These are phyloP conservation scores for Cladosporium halotolerans DNA, from an alignment of 2,329 filamentous ascomycete species.

Conservation along the genomic window DNA sequence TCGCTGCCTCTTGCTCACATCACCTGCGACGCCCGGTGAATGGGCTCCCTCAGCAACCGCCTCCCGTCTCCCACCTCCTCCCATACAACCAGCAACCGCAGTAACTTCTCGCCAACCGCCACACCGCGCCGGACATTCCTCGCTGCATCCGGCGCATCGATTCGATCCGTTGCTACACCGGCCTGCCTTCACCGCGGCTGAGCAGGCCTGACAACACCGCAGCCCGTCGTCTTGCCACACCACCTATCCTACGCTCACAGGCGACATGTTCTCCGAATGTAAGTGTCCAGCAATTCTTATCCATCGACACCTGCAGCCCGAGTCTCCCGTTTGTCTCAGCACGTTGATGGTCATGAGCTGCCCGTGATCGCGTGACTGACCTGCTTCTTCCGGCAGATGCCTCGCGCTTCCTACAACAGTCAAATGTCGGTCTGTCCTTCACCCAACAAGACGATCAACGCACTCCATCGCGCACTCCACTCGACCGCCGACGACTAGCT, in stretches of 20 bases:
- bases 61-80: neutral
- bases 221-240: neutral
- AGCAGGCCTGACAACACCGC: neutral
- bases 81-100: neutral
- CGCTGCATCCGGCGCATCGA: conserved; percentile 12
- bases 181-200: neutral
- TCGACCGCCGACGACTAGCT: conserved; percentile 43
- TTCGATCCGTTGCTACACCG: neutral
- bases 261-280: conserved; percentile 83
- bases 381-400: conserved; percentile 59
- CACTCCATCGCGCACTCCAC: conserved; percentile 41
- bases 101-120: neutral
- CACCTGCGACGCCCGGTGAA: no score
- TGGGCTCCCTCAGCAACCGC: neutral
- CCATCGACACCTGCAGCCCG: conserved; percentile 20
- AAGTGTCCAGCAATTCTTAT: conserved; percentile 34
- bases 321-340: neutral
- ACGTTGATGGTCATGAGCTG: conserved; percentile 25
- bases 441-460: conserved; percentile 39
- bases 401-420: conserved; percentile 92
- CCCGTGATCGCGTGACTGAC: conserved; percentile 39
- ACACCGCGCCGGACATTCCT: conserved; percentile 6
- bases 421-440: conserved; percentile 81
- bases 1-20: no score
- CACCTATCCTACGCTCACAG: neutral